These are phyloP conservation scores for Arthrobotrys sphaeroides DNA, from an alignment of 2,329 filamentous ascomycete genomes.

Conservation along the genomic window DNA sequence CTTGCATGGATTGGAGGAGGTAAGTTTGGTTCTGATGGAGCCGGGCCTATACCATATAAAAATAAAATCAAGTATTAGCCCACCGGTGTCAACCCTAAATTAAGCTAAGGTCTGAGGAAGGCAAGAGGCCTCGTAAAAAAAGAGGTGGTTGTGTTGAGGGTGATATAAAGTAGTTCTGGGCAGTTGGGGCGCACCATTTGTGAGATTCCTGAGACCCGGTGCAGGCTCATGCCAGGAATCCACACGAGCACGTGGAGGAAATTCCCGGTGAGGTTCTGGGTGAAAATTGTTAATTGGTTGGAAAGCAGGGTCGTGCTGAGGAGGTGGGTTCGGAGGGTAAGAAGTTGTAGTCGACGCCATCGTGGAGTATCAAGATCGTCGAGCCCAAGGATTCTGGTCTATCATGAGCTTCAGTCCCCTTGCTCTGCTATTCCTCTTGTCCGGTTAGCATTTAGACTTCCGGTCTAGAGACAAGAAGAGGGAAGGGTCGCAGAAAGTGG, in stretches of 20 bases:
- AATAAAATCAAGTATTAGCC: conserved; percentile 49
- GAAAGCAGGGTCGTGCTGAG: conserved; percentile 51
- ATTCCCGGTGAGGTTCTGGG: conserved; percentile 51
- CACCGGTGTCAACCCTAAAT: conserved; percentile 39
- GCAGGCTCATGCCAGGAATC: conserved; percentile 51
- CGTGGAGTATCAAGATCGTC: conserved; percentile 38
- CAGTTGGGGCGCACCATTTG: conserved; percentile 53
- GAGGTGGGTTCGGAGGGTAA: conserved; percentile 50
- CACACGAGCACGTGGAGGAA: conserved; percentile 52
- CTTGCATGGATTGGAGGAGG: conserved; percentile 53
- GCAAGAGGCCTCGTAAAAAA: conserved; percentile 16
- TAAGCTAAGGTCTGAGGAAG: conserved; percentile 35
- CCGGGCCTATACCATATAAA: conserved; percentile 49
- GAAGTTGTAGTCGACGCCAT: conserved; percentile 54
- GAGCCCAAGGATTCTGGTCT: conserved; percentile 29
- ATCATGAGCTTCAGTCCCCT: conserved; percentile 44
- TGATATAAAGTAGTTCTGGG: conserved; percentile 50
- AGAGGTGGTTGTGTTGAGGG: conserved; percentile 52
- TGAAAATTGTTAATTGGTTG: conserved; percentile 53
- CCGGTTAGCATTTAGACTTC: conserved; percentile 34
- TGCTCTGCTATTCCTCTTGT: conserved; percentile 23
- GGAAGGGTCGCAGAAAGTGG: conserved; percentile 27
- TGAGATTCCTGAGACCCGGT: conserved; percentile 50
- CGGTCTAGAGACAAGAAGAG: conserved; percentile 14
- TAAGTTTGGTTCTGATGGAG: conserved; percentile 43